phyloP scores from a whole-genome alignment of 202 grass and related monocot species.

The Panicum virgatum region DNA sequence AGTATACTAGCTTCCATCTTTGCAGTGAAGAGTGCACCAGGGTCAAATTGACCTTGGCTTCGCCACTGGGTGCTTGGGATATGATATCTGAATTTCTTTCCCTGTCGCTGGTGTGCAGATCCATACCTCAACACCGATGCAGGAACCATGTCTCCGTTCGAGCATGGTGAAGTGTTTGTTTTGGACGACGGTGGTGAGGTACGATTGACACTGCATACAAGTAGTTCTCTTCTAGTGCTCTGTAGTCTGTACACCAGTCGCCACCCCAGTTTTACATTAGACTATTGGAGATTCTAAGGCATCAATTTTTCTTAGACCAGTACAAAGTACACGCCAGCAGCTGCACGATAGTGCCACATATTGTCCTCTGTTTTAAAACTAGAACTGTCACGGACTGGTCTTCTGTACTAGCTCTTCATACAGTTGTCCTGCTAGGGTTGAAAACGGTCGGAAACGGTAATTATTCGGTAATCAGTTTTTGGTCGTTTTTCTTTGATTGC shows the following conservation, averaged over 20 bases:
- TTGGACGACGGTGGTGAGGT: constrained; percentile 82
- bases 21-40: too few species aligned
- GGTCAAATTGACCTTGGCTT: too few species aligned
- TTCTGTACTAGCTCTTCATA: constrained; percentile 2
- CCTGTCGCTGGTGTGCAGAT: too few species aligned
- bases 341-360: constrained; percentile 25
- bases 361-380: constrained; percentile 5
- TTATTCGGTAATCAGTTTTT: too few species aligned
- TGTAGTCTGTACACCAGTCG: too few species aligned
- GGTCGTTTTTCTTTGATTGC: too few species aligned
- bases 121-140: constrained; percentile 99
- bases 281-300: background rate
- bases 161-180: constrained; percentile 88
- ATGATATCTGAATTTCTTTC: constrained; percentile 12
- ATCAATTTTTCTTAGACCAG: background rate
- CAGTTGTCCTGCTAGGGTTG: constrained; percentile 32
- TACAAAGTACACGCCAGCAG: constrained; percentile 28
- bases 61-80: constrained; percentile 11
- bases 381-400: background rate
- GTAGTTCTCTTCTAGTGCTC: too few species aligned
- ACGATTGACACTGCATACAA: constrained; percentile 8
- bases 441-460: too few species aligned
- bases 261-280: background rate
- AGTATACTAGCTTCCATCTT: too few species aligned
- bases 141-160: constrained; percentile 94